Percentiles rank a stretch among this genome's conserved stretches.
Evolutionary conservation across 2,329 filamentous ascomycete species (phyloP).

Genomic region (Aspergillus ibericus): DNA sequence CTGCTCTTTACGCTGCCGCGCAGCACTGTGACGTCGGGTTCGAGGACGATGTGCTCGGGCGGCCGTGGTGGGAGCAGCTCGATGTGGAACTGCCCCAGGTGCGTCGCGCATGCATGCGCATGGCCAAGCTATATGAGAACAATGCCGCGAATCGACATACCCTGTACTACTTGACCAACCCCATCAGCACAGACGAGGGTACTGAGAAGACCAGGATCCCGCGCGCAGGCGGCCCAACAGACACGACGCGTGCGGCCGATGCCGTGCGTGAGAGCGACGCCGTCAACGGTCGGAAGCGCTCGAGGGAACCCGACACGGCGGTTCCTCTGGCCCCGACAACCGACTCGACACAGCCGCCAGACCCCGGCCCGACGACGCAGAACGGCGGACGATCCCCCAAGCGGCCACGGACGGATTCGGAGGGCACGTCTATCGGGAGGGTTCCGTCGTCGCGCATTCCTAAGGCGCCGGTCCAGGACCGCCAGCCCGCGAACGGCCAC

Average conservation of each 20-base stretch:
- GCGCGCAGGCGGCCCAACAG: conserved; percentile 29
- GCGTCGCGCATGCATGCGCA: conserved; percentile 69
- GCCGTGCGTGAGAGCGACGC: conserved; percentile 11
- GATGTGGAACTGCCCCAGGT: conserved; percentile 71
- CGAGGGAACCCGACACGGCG: conserved; percentile 36
- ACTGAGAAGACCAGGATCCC: conserved; percentile 40
- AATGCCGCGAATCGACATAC: conserved; percentile 45
- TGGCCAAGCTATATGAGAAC: conserved; percentile 59
- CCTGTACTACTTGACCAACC: conserved; percentile 44
- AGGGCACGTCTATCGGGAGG: conserved; percentile 8
- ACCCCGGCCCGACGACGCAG: conserved; percentile 11
- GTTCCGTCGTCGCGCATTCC: conserved; percentile 12
- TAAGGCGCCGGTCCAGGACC: conserved; percentile 12
- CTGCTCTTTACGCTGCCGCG: conserved; percentile 82
- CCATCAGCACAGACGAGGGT: conserved; percentile 33
- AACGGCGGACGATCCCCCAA: conserved; percentile 39
- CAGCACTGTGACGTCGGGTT: conserved; percentile 73
- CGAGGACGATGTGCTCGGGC: conserved; percentile 68
- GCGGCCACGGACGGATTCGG: conserved; percentile 34
- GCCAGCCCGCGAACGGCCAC: conserved; percentile 20
- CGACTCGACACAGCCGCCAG: conserved; percentile 10
- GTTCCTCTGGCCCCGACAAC: conserved; percentile 10
- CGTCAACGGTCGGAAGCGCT: conserved; percentile 41
- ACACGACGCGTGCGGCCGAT: background rate
- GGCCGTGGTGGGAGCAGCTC: conserved; percentile 84